Conservation (phyloP, 1,139 yeast genomes). For the Saccharomyces pastorianus region DNA sequence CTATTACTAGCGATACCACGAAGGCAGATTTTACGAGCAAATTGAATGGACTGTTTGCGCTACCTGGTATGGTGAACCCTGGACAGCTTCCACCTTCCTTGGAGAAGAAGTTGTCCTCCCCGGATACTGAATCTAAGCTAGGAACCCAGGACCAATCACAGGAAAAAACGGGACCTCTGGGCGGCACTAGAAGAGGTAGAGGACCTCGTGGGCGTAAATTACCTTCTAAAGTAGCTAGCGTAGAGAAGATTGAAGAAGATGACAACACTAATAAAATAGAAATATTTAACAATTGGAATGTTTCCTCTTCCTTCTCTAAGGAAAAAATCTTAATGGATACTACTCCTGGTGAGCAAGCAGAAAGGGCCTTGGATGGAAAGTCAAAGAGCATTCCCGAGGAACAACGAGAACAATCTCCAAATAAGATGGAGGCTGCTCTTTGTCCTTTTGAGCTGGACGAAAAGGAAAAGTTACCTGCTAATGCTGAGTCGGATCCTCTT, state of each 20-base stretch:
- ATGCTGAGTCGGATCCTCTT: background rate
- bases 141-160: conserved; percentile 13
- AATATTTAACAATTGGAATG: conserved; percentile 18
- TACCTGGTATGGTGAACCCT: conserved; percentile 56
- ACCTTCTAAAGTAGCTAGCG: conserved; percentile 49
- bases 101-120: conserved; percentile 12
- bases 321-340: background rate
- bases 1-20: background rate
- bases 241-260: conserved; percentile 38
- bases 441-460: background rate
- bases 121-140: conserved; percentile 8
- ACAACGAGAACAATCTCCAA: background rate
- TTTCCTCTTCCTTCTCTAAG: conserved; percentile 3
- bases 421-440: background rate
- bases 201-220: conserved; percentile 77
- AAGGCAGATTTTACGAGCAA: conserved; percentile 45
- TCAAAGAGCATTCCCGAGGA: background rate
- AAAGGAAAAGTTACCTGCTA: background rate
- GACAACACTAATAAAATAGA: conserved; percentile 19
- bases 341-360: background rate
- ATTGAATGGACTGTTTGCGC: conserved; percentile 51
- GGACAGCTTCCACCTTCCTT: conserved; percentile 28
- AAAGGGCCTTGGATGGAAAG: background rate
- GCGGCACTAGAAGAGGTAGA: conserved; percentile 41
- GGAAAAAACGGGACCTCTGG: conserved; percentile 6